Evolutionary conservation across 2,329 filamentous ascomycete genomes (phyloP).

Genomic region (Ophiostoma novo-ulmi): DNA sequence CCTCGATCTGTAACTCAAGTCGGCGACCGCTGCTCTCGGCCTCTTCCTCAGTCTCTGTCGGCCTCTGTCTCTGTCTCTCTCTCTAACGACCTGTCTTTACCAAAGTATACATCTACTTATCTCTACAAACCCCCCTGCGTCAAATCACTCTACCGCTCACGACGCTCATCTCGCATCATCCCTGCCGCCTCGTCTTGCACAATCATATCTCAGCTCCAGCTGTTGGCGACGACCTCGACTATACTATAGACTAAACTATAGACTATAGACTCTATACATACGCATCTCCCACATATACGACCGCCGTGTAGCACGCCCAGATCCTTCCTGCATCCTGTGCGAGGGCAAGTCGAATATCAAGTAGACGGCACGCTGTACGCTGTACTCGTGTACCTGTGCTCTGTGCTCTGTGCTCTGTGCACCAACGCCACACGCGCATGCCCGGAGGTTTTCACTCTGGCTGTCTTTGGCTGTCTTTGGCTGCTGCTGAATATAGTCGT

Average conservation of each 20-base stretch:
- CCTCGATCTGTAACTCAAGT: background rate
- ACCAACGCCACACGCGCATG: conserved; percentile 8
- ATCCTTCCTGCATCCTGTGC: conserved; percentile 6
- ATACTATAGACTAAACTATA: background rate
- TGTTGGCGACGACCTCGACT: background rate
- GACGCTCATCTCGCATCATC: conserved; percentile 9
- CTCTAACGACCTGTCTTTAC: background rate
- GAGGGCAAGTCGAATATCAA: background rate
- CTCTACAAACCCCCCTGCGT: background rate
- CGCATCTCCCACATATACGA: conserved; percentile 8
- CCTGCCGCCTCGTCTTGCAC: conserved; percentile 3
- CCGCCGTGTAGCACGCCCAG: conserved; percentile 2
- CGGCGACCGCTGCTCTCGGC: background rate
- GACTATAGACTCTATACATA: background rate
- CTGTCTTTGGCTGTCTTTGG: background rate
- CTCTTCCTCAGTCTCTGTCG: background rate
- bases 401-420: background rate
- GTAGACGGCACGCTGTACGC: conserved; percentile 6
- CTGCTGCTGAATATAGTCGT: background rate
- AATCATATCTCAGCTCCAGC: background rate
- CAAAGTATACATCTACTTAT: background rate
- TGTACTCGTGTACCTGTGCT: conserved; percentile 8
- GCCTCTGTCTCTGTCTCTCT: background rate
- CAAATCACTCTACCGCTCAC: conserved; percentile 4
- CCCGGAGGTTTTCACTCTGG: conserved; percentile 3